Evolutionary conservation across 805 yeast species (phyloP).

Genomic region (Saturnispora serradocipensis): DNA sequence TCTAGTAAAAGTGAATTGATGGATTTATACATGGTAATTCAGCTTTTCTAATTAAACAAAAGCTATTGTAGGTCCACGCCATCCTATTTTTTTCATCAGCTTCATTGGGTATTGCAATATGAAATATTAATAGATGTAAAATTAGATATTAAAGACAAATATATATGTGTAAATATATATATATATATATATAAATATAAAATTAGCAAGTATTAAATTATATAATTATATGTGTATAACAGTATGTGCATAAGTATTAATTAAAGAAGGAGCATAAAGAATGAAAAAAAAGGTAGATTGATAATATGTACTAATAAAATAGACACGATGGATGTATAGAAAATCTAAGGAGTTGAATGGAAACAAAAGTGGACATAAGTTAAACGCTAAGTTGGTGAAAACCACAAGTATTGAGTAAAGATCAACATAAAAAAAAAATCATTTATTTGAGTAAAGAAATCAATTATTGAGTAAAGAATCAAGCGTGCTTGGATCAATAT

Average conservation of each 20-base stretch:
- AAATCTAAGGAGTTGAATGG: neutral
- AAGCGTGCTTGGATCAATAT: neutral
- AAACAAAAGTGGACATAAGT: neutral
- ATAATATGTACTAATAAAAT: neutral
- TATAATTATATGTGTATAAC: neutral
- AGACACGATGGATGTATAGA: neutral
- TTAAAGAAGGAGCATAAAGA: neutral
- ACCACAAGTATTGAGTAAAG: neutral
- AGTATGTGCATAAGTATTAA: neutral
- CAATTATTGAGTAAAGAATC: neutral
- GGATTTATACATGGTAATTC: constrained; percentile 18
- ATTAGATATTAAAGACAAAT: neutral
- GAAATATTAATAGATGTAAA: neutral
- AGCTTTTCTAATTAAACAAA: neutral
- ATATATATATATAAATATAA: too few species aligned
- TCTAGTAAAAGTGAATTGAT: constrained; percentile 29
- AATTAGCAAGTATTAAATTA: neutral
- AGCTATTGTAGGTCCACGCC: neutral
- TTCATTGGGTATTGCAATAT: neutral
- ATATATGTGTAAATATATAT: neutral
- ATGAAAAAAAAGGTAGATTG: neutral
- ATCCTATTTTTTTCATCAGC: neutral
- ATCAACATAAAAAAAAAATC: neutral
- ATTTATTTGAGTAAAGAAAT: neutral
- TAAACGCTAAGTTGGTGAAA: neutral